phyloP scores from a whole-genome alignment of 805 yeast genomes.

The Starmera pachycereana region DNA sequence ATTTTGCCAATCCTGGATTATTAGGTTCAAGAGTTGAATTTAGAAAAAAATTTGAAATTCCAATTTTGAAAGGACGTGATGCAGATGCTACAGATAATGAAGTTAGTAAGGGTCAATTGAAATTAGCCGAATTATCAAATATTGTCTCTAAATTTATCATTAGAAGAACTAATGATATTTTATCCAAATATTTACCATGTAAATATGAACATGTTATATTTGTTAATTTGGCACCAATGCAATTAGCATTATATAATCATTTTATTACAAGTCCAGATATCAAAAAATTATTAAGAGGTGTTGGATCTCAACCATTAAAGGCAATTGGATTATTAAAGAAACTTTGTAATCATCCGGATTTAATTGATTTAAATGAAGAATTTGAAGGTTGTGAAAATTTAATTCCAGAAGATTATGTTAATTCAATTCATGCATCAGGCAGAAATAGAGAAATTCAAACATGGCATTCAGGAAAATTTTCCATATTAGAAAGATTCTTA shows the following conservation, averaged over 20 bases:
- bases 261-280: constrained; percentile 76
- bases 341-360: constrained; percentile 89
- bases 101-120: constrained; percentile 53
- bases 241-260: constrained; percentile 55
- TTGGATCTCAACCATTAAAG: constrained; percentile 73
- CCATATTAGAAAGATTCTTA: constrained; percentile 76
- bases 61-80: constrained; percentile 79
- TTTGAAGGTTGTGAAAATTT: constrained; percentile 56
- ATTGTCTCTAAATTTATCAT: constrained; percentile 86
- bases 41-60: constrained; percentile 71
- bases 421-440: constrained; percentile 34
- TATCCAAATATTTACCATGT: constrained; percentile 89
- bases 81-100: constrained; percentile 81
- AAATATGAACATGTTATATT: constrained; percentile 97
- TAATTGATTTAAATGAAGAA: constrained; percentile 67
- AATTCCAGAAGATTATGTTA: constrained; percentile 66
- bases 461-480: constrained; percentile 78
- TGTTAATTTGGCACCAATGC: constrained; percentile 74
- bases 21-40: constrained; percentile 80
- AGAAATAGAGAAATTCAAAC: constrained; percentile 66
- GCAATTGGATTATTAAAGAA: constrained; percentile 86
- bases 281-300: constrained; percentile 51
- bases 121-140: constrained; percentile 57
- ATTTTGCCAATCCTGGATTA: constrained; percentile 90
- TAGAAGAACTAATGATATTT: constrained; percentile 88